A percentile compares a stretch with the other conserved stretches of the same genome.
These are phyloP conservation scores for Selaginella tamariscina DNA, from an alignment of 75 land plant species.

Conservation along the genomic window DNA sequence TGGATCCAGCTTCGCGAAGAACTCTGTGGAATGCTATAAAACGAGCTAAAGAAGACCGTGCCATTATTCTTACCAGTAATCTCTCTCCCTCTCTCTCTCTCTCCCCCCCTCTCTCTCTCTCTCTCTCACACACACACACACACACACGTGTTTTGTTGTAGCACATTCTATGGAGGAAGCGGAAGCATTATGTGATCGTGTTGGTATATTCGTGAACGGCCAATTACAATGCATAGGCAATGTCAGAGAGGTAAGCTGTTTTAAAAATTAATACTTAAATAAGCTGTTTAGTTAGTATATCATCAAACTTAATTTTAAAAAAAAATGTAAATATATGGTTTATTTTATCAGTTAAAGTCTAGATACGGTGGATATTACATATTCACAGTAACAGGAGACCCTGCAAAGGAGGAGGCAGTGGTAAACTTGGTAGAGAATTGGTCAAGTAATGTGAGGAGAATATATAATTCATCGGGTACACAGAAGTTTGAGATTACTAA, in stretches of 20 bases:
- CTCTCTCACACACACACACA: too few species aligned
- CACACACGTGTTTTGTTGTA: conserved; percentile 21
- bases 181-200: conserved; percentile 75
- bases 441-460: conserved; percentile 54
- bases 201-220: conserved; percentile 95
- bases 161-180: conserved; percentile 99
- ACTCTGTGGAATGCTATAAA: conserved; percentile 84
- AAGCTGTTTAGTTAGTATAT: too few species aligned
- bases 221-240: conserved; percentile 83
- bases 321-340: too few species aligned
- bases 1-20: conserved; percentile 96
- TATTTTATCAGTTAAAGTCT: conserved; percentile 46
- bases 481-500: conserved; percentile 93
- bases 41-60: conserved; percentile 63
- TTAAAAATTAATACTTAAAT: too few species aligned
- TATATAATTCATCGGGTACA: conserved; percentile 78
- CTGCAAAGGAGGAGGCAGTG: conserved; percentile 46
- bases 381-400: conserved; percentile 65
- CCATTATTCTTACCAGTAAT: conserved; percentile 92
- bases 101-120: background rate
- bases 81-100: too few species aligned
- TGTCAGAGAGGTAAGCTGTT: conserved; percentile 56
- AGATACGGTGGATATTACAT: conserved; percentile 82
- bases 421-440: conserved; percentile 37
- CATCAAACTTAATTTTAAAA: too few species aligned